Percentiles rank a stretch among this genome's conserved stretches.
Evolutionary conservation across 179 eudicot genomes (phyloP).

Genomic region (Amaranthus tricolor): DNA sequence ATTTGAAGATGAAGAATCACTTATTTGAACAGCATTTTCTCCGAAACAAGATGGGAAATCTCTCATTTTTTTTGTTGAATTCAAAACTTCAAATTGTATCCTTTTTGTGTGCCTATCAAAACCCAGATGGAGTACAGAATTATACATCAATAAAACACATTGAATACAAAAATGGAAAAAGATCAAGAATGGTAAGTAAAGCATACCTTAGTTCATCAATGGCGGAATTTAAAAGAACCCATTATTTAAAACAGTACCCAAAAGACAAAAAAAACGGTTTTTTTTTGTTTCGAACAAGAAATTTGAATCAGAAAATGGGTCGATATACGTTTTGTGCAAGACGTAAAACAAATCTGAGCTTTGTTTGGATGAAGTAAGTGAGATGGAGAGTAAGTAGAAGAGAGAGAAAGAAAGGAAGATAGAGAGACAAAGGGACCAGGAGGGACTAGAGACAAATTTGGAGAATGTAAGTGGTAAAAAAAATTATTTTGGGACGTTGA

Average conservation of each 20-base stretch:
- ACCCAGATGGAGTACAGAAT: not conserved
- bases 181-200: not conserved
- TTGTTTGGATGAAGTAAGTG: constrained; percentile 15
- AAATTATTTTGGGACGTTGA: not conserved
- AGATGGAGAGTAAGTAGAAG: not conserved
- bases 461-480: constrained; percentile 45
- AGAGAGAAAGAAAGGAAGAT: constrained; percentile 5
- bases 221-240: constrained; percentile 16
- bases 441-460: constrained; percentile 43
- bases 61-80: constrained; percentile 42
- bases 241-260: constrained; percentile 21
- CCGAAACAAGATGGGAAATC: constrained; percentile 86
- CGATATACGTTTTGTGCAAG: constrained; percentile 1
- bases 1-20: constrained; percentile 69
- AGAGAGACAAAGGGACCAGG: constrained; percentile 10
- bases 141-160: not conserved
- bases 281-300: not conserved
- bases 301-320: constrained; percentile 13
- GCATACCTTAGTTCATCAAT: constrained; percentile 27
- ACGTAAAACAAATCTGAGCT: constrained; percentile 29
- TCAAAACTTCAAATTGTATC: constrained; percentile 11
- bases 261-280: not conserved
- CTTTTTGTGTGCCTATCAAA: constrained; percentile 32
- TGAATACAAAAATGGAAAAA: no score
- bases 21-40: constrained; percentile 76